These are phyloP conservation scores for Cordia subcordata DNA, from an alignment of 257 asterid species.

Conservation along the genomic window DNA sequence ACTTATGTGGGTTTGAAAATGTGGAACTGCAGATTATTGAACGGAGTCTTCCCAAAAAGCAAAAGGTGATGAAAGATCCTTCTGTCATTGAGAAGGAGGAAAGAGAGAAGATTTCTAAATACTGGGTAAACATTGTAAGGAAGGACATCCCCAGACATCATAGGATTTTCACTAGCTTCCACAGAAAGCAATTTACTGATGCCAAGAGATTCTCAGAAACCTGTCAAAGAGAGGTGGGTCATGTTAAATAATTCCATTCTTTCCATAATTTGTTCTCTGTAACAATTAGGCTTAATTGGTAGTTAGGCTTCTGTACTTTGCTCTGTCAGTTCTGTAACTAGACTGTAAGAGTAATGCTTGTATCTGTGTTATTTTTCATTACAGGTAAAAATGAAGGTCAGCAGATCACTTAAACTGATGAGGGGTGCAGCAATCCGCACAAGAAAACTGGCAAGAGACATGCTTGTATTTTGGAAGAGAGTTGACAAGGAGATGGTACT, in stretches of 20 bases:
- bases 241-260: slow-evolving; percentile 1
- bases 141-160: slow-evolving; percentile 94
- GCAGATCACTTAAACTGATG: slow-evolving; percentile 87
- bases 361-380: slow-evolving; percentile 11
- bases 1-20: slow-evolving; percentile 13
- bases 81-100: slow-evolving; percentile 87
- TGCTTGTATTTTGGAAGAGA: slow-evolving; percentile 97
- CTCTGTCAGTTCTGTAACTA: slow-evolving; percentile 9
- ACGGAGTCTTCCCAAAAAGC: slow-evolving; percentile 78
- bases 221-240: slow-evolving; percentile 92
- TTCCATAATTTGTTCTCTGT: neutral
- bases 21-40: slow-evolving; percentile 80
- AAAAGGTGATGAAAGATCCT: slow-evolving; percentile 79
- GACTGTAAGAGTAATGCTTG: neutral
- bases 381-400: slow-evolving; percentile 91
- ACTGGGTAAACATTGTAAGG: slow-evolving; percentile 81
- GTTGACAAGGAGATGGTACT: slow-evolving; percentile 98
- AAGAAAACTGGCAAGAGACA: slow-evolving; percentile 86
- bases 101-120: slow-evolving; percentile 62
- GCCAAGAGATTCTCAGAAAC: slow-evolving; percentile 85
- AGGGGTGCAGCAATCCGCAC: slow-evolving; percentile 84
- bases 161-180: slow-evolving; percentile 57
- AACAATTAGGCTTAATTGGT: neutral
- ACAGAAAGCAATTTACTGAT: slow-evolving; percentile 75
- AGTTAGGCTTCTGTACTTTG: neutral